phyloP scores from a whole-genome alignment of 179 eudicot genomes.

The Beta corolliflora region DNA sequence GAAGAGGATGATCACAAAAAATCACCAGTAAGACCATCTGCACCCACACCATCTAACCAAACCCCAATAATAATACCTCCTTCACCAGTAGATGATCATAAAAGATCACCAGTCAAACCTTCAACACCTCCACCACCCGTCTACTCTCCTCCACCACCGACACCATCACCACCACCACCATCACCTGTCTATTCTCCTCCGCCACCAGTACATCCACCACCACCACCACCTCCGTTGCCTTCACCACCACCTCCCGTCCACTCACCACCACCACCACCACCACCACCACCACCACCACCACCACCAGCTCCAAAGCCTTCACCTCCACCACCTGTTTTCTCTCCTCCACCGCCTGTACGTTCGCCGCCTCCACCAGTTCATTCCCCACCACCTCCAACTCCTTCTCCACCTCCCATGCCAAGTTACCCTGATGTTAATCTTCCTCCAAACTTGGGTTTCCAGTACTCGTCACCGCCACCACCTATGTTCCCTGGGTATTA shows the following conservation, averaged over 20 bases:
- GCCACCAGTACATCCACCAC: conserved; percentile 9
- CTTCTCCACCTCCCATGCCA: conserved; percentile 38
- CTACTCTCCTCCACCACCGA: conserved; percentile 22
- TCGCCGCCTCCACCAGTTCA: conserved; percentile 34
- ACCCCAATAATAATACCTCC: conserved; percentile 1
- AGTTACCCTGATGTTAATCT: conserved; percentile 26
- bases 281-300: conserved; percentile 30
- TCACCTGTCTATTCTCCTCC: conserved; percentile 22
- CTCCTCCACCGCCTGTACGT: conserved; percentile 30
- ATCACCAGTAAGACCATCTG: conserved; percentile 18
- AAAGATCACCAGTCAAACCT: conserved; percentile 19
- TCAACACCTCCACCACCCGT: conserved; percentile 19
- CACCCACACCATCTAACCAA: conserved; percentile 13
- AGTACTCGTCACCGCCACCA: conserved; percentile 60
- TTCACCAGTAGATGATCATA: conserved; percentile 19
- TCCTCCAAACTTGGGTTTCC: conserved; percentile 41
- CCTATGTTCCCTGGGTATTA: conserved; percentile 57
- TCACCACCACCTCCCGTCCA: conserved; percentile 22
- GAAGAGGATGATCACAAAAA: conserved; percentile 17
- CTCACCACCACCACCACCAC: conserved; percentile 29
- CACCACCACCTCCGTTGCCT: conserved; percentile 12
- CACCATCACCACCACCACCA: conserved; percentile 22
- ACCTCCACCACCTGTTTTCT: conserved; percentile 21
- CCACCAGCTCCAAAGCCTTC: conserved; percentile 28
- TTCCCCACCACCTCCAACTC: conserved; percentile 37